Base-by-base conservation (phyloP, 768 basidiomycete genomes). In the Mycena capillaripes region DNA sequence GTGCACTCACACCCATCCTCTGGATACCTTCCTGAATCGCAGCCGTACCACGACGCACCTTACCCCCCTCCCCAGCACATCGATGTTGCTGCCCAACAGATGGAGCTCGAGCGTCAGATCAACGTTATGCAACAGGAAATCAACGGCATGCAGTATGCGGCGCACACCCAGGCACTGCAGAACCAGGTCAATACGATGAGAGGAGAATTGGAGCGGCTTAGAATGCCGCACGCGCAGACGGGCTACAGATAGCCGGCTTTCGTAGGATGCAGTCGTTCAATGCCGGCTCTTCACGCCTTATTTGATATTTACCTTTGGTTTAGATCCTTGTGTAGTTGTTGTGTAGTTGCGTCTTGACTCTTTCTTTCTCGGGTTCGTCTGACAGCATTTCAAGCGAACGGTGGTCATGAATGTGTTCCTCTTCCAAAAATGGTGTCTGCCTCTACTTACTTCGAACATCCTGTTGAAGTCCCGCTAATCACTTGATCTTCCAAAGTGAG, bases 91-190 rank as follows among this genome's bases (percentile, higher is more conserved):
- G 17, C 62, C 9, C 63, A 40, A 27, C 53, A 65, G 64, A 52
- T 29, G 50, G 62, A 66, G 14, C 50, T 65, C 40, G 64, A 65
- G 27, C 64, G 55, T 16, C 66, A 58, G 42, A 55, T 65, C 62
- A 44, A 44, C 14, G 29, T 44, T 21, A 42, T 66, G 52, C 64
- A 66, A 29, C 64, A 56, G 40, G 52, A 57, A 19, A 48, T 66
- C 44, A 58, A 58, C 56, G 32, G 10, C 11, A 46, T 67, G 56
- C 40, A 46, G 40, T 16, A n/a, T 14, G 32, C 53, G 14, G 52
- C 34, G 17, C 53, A 58, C n/a, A 44, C 42, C 1, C 66, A 58
- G 23, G 29, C 53, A 11, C 29, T 57, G 29, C 66, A 58, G 56
- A 48, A 36, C 44, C 66, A 67, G 56, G 40, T 66, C 27, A 56